A percentile compares a stretch with the other conserved stretches of the same genome.
Evolutionary conservation across 176 grass and related monocot species (phyloP).

Genomic region (Musa troglodytarum): DNA sequence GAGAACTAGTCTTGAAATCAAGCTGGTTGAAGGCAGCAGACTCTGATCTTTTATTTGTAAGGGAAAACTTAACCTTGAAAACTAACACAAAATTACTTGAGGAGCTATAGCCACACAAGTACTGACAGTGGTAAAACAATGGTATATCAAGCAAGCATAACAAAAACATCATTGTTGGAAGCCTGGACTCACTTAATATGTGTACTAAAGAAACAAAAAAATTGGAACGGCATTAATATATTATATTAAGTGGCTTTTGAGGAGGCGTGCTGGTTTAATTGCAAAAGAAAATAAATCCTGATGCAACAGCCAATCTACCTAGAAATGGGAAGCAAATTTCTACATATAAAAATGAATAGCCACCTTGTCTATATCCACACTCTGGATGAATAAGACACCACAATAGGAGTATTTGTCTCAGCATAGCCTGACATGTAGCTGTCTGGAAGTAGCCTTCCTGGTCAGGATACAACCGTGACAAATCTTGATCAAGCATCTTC

Average conservation of each 20-base stretch:
- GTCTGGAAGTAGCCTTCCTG: conserved; percentile 75
- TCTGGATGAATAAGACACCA: conserved; percentile 96
- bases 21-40: not conserved
- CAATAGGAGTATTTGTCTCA: conserved; percentile 73
- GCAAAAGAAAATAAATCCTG: not conserved
- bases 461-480: conserved; percentile 84
- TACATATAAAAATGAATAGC: conserved; percentile 12
- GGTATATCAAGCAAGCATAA: not conserved
- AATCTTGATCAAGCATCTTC: conserved; percentile 88
- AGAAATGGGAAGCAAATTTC: conserved; percentile 6
- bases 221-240: too few species aligned
- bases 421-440: conserved; percentile 60
- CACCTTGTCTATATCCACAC: conserved; percentile 91
- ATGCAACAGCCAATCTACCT: not conserved
- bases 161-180: not conserved
- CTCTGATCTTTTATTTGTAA: not conserved
- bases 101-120: not conserved
- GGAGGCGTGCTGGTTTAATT: not conserved
- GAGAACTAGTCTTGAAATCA: not conserved
- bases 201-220: not conserved
- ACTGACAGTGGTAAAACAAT: not conserved
- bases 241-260: not conserved
- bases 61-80: not conserved
- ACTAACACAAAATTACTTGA: not conserved
- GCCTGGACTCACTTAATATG: not conserved